phyloP scores from a whole-genome alignment of 139 green algal species.

The Desmodesmus armatus region DNA sequence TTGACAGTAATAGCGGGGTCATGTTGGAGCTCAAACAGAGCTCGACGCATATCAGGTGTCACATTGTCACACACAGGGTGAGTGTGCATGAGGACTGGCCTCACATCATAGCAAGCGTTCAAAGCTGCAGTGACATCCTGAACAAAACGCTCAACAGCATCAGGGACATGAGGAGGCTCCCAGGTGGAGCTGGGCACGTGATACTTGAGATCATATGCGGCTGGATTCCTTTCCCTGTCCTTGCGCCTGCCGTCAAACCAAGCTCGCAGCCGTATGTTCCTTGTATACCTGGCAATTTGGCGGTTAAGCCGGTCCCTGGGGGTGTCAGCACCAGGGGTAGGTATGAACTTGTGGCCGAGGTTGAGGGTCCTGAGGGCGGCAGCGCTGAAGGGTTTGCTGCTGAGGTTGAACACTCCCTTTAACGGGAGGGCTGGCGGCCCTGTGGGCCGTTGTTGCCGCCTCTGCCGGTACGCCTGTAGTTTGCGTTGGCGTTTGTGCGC shows the following conservation, averaged over 20 bases:
- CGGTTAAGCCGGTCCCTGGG: background rate
- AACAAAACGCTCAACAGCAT: background rate
- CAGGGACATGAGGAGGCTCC: background rate
- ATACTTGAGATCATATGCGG: constrained; percentile 1
- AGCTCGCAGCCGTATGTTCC: background rate
- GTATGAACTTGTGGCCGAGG: constrained; percentile 16
- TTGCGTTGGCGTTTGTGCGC: background rate
- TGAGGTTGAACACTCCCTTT: constrained; percentile 20
- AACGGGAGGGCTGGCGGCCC: background rate
- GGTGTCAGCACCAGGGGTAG: background rate
- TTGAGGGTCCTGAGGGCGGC: constrained; percentile 1
- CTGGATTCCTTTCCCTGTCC: too few relatives aligned
- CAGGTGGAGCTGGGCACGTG: background rate
- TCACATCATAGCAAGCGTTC: background rate
- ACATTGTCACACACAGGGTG: background rate
- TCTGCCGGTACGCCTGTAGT: constrained; percentile 7
- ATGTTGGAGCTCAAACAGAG: background rate
- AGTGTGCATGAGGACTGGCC: background rate
- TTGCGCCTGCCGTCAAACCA: background rate
- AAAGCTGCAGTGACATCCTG: background rate
- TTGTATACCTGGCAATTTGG: background rate
- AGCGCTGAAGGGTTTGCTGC: constrained; percentile 7
- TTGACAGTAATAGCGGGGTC: background rate
- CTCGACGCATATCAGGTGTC: constrained; percentile 13
- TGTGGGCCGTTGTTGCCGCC: background rate